Evolutionary conservation across 2,329 filamentous ascomycete species (phyloP).

Genomic region (Claviceps arundinis): DNA sequence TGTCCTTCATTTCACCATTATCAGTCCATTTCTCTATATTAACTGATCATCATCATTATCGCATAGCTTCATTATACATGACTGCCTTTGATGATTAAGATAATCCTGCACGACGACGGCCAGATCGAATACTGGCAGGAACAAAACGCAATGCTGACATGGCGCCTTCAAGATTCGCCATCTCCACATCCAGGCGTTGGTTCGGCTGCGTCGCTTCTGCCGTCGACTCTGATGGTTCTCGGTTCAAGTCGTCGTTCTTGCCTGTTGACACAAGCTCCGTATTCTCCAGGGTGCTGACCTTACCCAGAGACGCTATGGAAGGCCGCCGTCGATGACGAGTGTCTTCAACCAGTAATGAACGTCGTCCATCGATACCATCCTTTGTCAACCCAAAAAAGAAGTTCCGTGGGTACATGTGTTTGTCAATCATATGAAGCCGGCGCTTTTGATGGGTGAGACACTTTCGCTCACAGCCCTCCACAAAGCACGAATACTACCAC

Average conservation of each 20-base stretch:
- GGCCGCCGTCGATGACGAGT: constrained; percentile 35
- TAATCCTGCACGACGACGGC: constrained; percentile 42
- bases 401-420: constrained; percentile 79
- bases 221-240: constrained; percentile 8
- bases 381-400: constrained; percentile 83
- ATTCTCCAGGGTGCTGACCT: constrained; percentile 19
- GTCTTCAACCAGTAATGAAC: constrained; percentile 59
- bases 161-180: constrained; percentile 50
- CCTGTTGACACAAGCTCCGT: constrained; percentile 4
- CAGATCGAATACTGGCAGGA: constrained; percentile 53
- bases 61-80: constrained; percentile 10
- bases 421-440: constrained; percentile 80
- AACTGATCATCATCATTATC: constrained; percentile 17
- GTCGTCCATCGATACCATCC: constrained; percentile 75
- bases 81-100: constrained; percentile 26
- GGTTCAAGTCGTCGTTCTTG: constrained; percentile 9
- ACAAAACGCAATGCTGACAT: constrained; percentile 64
- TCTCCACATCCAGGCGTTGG: constrained; percentile 31
- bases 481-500: constrained; percentile 69
- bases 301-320: constrained; percentile 24
- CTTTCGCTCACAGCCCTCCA: constrained; percentile 74
- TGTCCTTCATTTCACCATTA: constrained; percentile 20
- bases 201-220: constrained; percentile 9
- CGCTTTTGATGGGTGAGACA: constrained; percentile 77
- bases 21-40: constrained; percentile 15